Conservation (phyloP, 139 green algal genomes). For the Micromonas pusilla region DNA sequence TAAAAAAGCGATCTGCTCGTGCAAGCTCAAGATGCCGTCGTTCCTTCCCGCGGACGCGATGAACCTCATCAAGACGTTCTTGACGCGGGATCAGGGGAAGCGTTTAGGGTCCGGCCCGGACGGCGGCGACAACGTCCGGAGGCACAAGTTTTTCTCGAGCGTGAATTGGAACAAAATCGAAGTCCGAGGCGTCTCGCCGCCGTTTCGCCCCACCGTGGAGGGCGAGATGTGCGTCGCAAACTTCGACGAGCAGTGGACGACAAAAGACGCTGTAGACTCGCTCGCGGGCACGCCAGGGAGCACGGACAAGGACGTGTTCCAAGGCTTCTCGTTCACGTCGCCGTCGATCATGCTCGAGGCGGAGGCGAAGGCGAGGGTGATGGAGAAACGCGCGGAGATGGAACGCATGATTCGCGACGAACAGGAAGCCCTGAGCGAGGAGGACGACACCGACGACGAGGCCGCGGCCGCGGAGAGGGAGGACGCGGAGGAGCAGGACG, state of each 20-base stretch:
- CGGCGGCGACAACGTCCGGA: slow-evolving; percentile 57
- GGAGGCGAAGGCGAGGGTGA: neutral
- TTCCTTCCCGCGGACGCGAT: slow-evolving; percentile 42
- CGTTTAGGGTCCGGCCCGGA: slow-evolving; percentile 65
- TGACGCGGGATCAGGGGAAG: slow-evolving; percentile 71
- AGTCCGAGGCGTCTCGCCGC: slow-evolving; percentile 56
- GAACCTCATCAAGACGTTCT: slow-evolving; percentile 59
- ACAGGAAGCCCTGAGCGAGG: neutral
- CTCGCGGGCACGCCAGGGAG: slow-evolving; percentile 51
- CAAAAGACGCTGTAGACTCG: slow-evolving; percentile 61
- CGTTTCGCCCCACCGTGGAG: slow-evolving; percentile 65
- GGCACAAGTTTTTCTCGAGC: slow-evolving; percentile 80
- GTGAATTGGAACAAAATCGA: slow-evolving; percentile 83
- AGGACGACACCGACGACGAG: neutral
- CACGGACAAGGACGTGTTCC: slow-evolving; percentile 41
- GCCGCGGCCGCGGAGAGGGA: neutral
- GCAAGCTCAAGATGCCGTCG: slow-evolving; percentile 69
- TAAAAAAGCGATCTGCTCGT: slow-evolving; percentile 71
- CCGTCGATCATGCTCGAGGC: slow-evolving; percentile 26
- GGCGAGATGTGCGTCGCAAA: slow-evolving; percentile 56
- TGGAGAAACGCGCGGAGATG: neutral
- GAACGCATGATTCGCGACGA: neutral
- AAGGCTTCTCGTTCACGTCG: slow-evolving; percentile 63
- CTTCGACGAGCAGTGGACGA: slow-evolving; percentile 80
- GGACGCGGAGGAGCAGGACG: neutral